Base-by-base conservation (phyloP, 2,329 filamentous ascomycete species). In the Colletotrichum chrysophilum region DNA sequence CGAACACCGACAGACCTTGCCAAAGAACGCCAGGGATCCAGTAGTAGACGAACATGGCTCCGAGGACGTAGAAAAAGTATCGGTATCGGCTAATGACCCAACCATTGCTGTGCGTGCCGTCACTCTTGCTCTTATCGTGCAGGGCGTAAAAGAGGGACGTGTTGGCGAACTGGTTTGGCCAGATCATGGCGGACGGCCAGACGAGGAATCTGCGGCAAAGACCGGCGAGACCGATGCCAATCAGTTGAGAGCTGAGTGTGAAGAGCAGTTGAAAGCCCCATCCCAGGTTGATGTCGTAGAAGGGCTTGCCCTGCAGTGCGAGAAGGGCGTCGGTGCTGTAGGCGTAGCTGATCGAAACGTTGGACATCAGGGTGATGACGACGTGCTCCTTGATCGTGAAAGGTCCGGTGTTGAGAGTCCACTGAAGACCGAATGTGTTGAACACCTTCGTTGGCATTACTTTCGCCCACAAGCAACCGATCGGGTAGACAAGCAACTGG, bases 181-280 rank as follows among this genome's bases (percentile, higher is more conserved):
- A 93, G 74, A 92, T 88, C 90, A 92, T 92, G 36, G 90, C 87
- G 2, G 91, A 89, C 1, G 90, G 91, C 81, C 85, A 88, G n/a
- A 91, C 87, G 24, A 93, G 85, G 81, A 90, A 92, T 28, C 89
- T 86, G 32, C 90, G 86, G 36, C 87, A 86, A 58, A 92, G 81
- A 1, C 91, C 91, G 1, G 91, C 91, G 18, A 93, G 83, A 2
- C 90, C 90, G 77, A 92, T 92, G 6, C 92, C 92, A 64, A 92
- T 89, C 78, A 91, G 85, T 76, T 92, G 89, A 1, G 89, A 91
- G 21, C 90, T 90, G 74, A 93, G 87, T 13, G 87, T 88, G 73
- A 93, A 86, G 26, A 92, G 83, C 3, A 92, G 82, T 78, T 92
- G 88, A 80, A 91, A 92, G 5, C 87, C 87, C 83, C 89, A 91